Conservation (phyloP, 352 stramenopile species). For the Phytophthora cajani region DNA sequence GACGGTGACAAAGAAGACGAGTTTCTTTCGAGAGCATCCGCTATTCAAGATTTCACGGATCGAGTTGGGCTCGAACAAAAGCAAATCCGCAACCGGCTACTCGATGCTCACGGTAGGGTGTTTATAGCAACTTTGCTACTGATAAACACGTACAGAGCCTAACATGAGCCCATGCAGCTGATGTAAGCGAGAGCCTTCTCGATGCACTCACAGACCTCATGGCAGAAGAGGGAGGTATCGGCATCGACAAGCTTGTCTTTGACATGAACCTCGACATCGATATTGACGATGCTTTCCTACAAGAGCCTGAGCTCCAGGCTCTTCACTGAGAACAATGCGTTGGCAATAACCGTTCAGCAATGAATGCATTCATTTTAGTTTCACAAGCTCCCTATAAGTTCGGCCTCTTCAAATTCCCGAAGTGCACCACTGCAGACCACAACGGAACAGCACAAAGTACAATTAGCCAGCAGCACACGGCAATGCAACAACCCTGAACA, state of each 20-base stretch:
- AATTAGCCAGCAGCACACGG: slow-evolving; percentile 24
- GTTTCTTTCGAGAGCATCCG: slow-evolving; percentile 25
- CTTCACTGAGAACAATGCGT: slow-evolving; percentile 15
- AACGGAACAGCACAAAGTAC: slow-evolving; percentile 9
- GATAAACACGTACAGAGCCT: slow-evolving; percentile 8
- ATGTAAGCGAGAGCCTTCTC: slow-evolving; percentile 50
- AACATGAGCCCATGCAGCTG: slow-evolving; percentile 29
- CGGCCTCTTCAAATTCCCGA: slow-evolving; percentile 36
- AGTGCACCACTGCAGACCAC: slow-evolving; percentile 45
- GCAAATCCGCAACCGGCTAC: slow-evolving; percentile 34
- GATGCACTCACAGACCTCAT: slow-evolving; percentile 52
- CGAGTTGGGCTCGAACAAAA: slow-evolving; percentile 34
- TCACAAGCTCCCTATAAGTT: slow-evolving; percentile 15
- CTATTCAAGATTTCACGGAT: slow-evolving; percentile 36
- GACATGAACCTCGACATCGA: slow-evolving; percentile 38
- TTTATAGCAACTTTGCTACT: slow-evolving; percentile 4
- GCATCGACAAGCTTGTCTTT: slow-evolving; percentile 47
- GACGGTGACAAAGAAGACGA: slow-evolving; percentile 43
- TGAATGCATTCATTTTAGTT: slow-evolving; percentile 33
- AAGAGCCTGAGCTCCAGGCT: slow-evolving; percentile 26
- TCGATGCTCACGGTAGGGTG: slow-evolving; percentile 43
- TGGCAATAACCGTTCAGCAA: slow-evolving; percentile 11
- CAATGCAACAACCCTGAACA: neutral
- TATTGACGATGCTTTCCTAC: slow-evolving; percentile 26
- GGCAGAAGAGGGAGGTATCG: slow-evolving; percentile 50